Evolutionary conservation across 805 yeast species (phyloP), one percentile per base, ranked within the genome.

Genomic region (Sugiyamaella marilandica): DNA sequence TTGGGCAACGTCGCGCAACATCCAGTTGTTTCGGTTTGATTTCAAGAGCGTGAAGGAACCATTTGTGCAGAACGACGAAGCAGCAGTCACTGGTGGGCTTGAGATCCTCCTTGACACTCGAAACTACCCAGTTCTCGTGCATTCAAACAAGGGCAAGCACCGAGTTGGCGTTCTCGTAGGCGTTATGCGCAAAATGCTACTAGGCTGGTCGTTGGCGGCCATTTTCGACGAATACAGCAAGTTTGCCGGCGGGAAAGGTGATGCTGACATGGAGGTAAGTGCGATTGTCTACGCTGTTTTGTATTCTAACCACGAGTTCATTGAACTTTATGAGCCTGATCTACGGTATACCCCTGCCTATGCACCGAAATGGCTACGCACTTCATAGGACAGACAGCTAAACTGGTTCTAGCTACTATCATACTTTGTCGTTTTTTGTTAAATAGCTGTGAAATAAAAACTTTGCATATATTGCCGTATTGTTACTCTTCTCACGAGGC

Each of bases 101-200:
- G 56, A 60, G 36, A 50, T 68, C 8, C 59, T 72, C 4, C 51
- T 65, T 13, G 75, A 73, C 54, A 41, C 62, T 19, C 80, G 82
- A 11, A 90, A 90, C 65, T 88, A 85, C 65, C 99, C 99, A 1
- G 81, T 92, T 10, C 73, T 92, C 52, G 79, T 92, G 10, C 98
- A 94, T 67, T 89, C 97, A 2, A 89, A 94, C 68, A 92, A 92
- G 71, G 99, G 99, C n/a, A 94, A 94, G 67, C 99, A 92, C 66
- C 71, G 99, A 41, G 91, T 89, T 2, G 98, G 98, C 0, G 91
- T 94, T 0, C 74, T 91, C 41, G 95, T 91, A n/a, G 99, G 97
- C 0, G 76, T 89, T 31, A 83, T 92, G 77, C 72, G 99, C 47
- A 89, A 88, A 64, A 67, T 85, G 49, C 71, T 90, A 45, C 97